Conservation (phyloP, 495 filamentous ascomycete genomes). For the Apiosordaria backusii region DNA sequence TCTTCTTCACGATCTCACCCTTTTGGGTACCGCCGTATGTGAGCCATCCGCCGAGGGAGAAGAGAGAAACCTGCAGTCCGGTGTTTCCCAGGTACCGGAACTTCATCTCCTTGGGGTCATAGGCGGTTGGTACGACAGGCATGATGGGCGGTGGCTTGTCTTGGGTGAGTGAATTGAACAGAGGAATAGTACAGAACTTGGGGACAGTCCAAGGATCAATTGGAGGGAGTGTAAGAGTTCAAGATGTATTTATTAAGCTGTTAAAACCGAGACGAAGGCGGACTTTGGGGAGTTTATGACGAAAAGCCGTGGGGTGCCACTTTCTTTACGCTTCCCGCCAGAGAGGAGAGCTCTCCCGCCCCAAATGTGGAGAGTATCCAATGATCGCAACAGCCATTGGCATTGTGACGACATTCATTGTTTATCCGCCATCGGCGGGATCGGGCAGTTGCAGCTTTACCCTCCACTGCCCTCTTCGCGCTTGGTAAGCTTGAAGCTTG, state of each 20-base stretch:
- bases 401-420: constrained; percentile 28
- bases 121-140: constrained; percentile 37
- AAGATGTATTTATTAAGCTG: background rate
- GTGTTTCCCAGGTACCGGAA: constrained; percentile 67
- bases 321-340: background rate
- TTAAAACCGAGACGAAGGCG: background rate
- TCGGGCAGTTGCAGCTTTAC: background rate
- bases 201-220: background rate
- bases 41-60: constrained; percentile 63
- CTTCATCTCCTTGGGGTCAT: constrained; percentile 58
- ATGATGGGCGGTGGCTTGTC: constrained; percentile 14
- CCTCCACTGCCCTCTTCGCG: background rate
- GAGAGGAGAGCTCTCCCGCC: constrained; percentile 4
- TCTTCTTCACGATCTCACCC: constrained; percentile 42
- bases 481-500: background rate
- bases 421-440: constrained; percentile 12
- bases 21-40: constrained; percentile 44
- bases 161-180: background rate
- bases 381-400: constrained; percentile 21
- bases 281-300: constrained; percentile 11
- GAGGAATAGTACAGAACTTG: background rate
- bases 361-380: constrained; percentile 10
- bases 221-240: background rate
- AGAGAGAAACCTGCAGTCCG: constrained; percentile 64
- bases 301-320: background rate